A percentile compares a stretch with the other conserved stretches of the same genome.
phyloP scores from a whole-genome alignment of 768 basidiomycete species.

The Rhodotorula sphaerocarpa region DNA sequence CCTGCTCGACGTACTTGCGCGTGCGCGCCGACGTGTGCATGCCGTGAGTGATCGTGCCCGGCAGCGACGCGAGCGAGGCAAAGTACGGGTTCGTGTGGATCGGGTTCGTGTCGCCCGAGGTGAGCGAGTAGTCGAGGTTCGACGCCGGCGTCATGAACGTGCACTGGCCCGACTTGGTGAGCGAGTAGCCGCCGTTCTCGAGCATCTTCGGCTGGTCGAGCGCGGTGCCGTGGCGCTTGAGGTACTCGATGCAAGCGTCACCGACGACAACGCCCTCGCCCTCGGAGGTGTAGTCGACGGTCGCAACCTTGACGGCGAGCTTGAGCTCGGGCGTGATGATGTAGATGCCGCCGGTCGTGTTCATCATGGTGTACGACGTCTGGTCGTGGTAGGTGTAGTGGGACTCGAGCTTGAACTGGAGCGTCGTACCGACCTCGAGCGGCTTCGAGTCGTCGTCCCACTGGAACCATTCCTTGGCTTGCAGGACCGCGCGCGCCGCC shows the following conservation, averaged over 20 bases:
- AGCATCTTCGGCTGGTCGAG: constrained; percentile 70
- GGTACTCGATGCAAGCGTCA: constrained; percentile 85
- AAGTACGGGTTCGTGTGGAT: constrained; percentile 99
- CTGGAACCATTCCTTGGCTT: constrained; percentile 95
- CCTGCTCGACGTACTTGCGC: constrained; percentile 80
- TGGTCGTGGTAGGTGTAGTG: constrained; percentile 87
- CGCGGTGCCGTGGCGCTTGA: constrained; percentile 78
- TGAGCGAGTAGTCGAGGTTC: constrained; percentile 89
- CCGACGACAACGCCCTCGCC: constrained; percentile 53
- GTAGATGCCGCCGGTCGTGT: constrained; percentile 75
- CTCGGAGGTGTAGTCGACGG: constrained; percentile 37
- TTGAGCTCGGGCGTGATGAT: constrained; percentile 38
- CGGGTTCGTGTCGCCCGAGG: constrained; percentile 97
- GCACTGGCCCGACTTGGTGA: constrained; percentile 58
- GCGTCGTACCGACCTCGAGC: constrained; percentile 66
- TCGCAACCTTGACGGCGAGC: constrained; percentile 49
- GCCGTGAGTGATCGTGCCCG: constrained; percentile 95
- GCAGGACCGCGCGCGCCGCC: constrained; percentile 76
- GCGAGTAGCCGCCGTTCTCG: constrained; percentile 74
- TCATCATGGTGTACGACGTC: constrained; percentile 67
- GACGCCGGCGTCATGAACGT: constrained; percentile 74
- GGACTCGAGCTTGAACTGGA: constrained; percentile 83
- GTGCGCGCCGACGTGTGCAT: constrained; percentile 96
- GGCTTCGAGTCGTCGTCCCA: constrained; percentile 80
- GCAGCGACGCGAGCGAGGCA: constrained; percentile 81